Evolutionary conservation across 129 eudicot genomes (phyloP).

Genomic region (Centella asiatica): DNA sequence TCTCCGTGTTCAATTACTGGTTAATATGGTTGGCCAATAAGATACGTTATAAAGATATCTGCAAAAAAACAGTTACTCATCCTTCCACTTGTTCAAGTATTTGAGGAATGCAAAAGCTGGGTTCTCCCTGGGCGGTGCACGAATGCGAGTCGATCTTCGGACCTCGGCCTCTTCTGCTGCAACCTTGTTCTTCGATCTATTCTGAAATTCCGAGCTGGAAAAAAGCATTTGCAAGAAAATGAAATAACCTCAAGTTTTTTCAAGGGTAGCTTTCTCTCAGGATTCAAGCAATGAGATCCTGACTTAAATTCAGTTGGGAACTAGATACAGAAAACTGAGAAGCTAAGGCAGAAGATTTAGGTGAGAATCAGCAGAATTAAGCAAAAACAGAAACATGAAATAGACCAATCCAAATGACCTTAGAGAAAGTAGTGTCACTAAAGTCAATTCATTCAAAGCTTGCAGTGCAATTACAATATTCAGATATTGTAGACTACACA

Average conservation of each 20-base stretch:
- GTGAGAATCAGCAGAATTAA: too few species aligned
- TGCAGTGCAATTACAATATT: too few species aligned
- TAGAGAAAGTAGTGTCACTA: too few species aligned
- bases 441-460: too few species aligned
- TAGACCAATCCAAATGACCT: too few species aligned
- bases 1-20: not conserved
- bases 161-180: conserved; percentile 65
- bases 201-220: conserved; percentile 64
- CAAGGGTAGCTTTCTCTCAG: not conserved
- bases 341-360: too few species aligned
- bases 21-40: not conserved
- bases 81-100: conserved; percentile 79
- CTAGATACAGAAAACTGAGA: too few species aligned
- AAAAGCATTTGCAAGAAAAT: not conserved
- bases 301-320: too few species aligned
- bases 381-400: too few species aligned
- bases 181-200: conserved; percentile 58
- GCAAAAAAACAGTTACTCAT: conserved; percentile 22
- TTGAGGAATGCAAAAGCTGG: conserved; percentile 83
- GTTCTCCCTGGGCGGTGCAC: conserved; percentile 81
- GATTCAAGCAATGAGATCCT: too few species aligned
- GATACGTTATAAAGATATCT: not conserved
- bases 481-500: too few species aligned
- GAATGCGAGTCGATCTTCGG: conserved; percentile 81
- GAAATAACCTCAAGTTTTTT: not conserved